Base-by-base conservation (phyloP, 495 filamentous ascomycete genomes). In the Xylaria nigripes region DNA sequence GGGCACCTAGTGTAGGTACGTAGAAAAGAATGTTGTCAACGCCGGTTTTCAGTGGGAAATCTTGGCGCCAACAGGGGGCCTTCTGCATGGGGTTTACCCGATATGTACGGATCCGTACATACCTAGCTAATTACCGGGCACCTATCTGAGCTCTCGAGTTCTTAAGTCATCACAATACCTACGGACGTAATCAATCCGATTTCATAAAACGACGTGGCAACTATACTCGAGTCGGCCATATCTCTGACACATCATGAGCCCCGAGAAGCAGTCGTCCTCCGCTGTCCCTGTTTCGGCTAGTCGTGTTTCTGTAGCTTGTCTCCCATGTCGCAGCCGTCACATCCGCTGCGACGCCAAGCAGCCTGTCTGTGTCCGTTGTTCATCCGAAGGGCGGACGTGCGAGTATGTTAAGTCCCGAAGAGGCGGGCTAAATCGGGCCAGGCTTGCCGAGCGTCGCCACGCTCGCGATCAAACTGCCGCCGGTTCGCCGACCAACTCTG, bases 311-410 rank as follows among this genome's bases (percentile, higher is more conserved):
- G 63, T 77, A 13, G 79, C 80, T 29, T 83, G 80, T 52, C 65
- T 81, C 15, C 74, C 77, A 13, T 83, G 80, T 62, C 71, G 80
- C 13, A 74, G 68, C 47, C 71, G 78, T 41, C 80, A 82, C 61
- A 61, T 82, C 4, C 80, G 79, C 59, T 83, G 80, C 57, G 77
- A 81, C 54, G 76, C 76, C 9, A 66, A 65, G 10, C 61, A 69
- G 55, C 79, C 80, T 21, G 45, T 61, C 36, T 72, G 76, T 48
- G 59, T 50, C 29, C 66, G 77, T 15, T 81, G 79, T 52, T 48
- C 54, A n/a, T 64, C 63, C 13, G 64, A 70, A 48, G 66, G 66
- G 38, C 67, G 68, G 48, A 58, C 70, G n/a, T 81, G 78, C 51
- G 61, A 62, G 27, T 81, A 79, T 60, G 62, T 70, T 8, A 70